Percentiles rank a stretch among this genome's conserved stretches.
These are phyloP conservation scores for Geranium rotundifolium DNA, from an alignment of 345 rosid species.

Conservation along the genomic window DNA sequence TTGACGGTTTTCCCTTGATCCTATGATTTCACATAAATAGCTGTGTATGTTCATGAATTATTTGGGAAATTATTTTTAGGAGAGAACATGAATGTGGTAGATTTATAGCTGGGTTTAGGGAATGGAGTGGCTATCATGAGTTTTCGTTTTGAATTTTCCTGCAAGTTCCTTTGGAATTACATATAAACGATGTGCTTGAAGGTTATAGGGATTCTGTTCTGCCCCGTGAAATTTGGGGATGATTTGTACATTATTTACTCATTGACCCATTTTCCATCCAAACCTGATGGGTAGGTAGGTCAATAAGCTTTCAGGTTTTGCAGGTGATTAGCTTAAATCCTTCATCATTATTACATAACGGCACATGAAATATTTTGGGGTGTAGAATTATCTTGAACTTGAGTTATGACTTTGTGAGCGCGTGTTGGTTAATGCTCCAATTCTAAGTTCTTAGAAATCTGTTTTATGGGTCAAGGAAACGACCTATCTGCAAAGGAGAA, in stretches of 20 bases:
- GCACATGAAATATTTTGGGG: not conserved
- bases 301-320: not conserved
- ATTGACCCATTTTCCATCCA: not conserved
- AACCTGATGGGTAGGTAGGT: too few species aligned
- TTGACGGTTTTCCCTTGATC: not conserved
- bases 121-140: too few species aligned
- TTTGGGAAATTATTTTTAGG: too few species aligned
- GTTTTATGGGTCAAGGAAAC: not conserved
- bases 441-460: not conserved
- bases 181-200: not conserved
- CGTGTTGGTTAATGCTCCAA: not conserved
- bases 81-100: too few species aligned
- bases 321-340: not conserved
- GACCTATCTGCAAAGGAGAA: not conserved
- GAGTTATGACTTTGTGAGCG: not conserved
- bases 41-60: too few species aligned
- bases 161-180: too few species aligned
- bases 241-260: not conserved
- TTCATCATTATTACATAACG: too few species aligned
- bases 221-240: not conserved
- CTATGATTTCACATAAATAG: too few species aligned
- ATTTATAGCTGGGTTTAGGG: too few species aligned
- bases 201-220: not conserved
- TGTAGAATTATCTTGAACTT: not conserved
- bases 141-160: too few species aligned